Conservation (phyloP, 768 basidiomycete genomes). For the Clathrus columnatus region DNA sequence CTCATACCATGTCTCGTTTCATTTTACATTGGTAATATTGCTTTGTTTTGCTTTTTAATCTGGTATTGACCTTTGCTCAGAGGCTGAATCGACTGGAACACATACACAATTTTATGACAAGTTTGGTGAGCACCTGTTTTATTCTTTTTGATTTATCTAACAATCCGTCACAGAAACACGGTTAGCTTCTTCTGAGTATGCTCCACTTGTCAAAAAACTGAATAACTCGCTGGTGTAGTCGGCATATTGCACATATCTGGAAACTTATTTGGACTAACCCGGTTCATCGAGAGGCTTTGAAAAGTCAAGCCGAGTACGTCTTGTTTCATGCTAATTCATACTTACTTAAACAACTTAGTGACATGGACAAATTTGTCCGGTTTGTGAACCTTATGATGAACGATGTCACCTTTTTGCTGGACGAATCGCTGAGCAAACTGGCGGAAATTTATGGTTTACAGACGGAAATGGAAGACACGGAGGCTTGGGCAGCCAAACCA, state of each 20-base stretch:
- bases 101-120: constrained; percentile 99
- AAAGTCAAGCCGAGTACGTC: constrained; percentile 64
- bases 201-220: neutral
- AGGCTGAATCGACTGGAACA: constrained; percentile 95
- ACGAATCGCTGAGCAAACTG: constrained; percentile 87
- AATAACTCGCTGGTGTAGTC: constrained; percentile 31
- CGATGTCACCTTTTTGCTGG: constrained; percentile 96
- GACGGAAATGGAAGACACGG: constrained; percentile 70
- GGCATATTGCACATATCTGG: constrained; percentile 81
- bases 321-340: neutral
- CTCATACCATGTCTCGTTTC: constrained; percentile 87
- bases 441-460: constrained; percentile 84
- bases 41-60: neutral
- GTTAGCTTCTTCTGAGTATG: constrained; percentile 21
- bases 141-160: constrained; percentile 6
- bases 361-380: constrained; percentile 87
- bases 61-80: constrained; percentile 31
- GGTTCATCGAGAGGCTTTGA: constrained; percentile 77
- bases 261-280: constrained; percentile 91
- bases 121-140: constrained; percentile 56
- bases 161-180: constrained; percentile 38
- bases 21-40: constrained; percentile 76
- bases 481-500: constrained; percentile 58
- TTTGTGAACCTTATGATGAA: constrained; percentile 98
- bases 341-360: constrained; percentile 32